Conservation (phyloP, 1,284 basidiomycete genomes). For the Lignosus rhinocerotis region DNA sequence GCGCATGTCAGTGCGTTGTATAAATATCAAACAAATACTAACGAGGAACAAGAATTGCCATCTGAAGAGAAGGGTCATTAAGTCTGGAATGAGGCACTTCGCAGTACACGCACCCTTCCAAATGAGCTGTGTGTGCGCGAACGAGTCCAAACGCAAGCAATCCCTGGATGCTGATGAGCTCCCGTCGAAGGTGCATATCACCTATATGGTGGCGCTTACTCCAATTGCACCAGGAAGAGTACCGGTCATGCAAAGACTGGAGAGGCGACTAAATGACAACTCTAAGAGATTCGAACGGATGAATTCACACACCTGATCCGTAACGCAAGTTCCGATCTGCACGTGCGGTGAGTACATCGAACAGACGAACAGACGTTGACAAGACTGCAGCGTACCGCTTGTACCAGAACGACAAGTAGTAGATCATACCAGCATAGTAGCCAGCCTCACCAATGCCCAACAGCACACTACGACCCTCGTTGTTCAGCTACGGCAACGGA, state of each 20-base stretch:
- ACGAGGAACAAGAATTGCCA: conserved; percentile 61
- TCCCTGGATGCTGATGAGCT: conserved; percentile 35
- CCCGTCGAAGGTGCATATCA: not conserved
- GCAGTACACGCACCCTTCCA: conserved; percentile 40
- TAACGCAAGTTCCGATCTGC: conserved; percentile 51
- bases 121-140: conserved; percentile 43
- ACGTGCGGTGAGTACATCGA: not conserved
- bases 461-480: conserved; percentile 29
- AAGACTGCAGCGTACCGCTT: conserved; percentile 15
- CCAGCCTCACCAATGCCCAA: conserved; percentile 53
- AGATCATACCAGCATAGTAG: conserved; percentile 58
- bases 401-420: conserved; percentile 57
- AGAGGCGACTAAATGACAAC: not conserved
- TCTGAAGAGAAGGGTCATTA: conserved; percentile 28
- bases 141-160: conserved; percentile 55
- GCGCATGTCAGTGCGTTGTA: not conserved
- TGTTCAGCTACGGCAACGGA: not conserved
- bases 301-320: conserved; percentile 43
- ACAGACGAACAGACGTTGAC: not conserved
- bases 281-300: not conserved
- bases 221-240: conserved; percentile 56
- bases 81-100: not conserved
- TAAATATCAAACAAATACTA: conserved; percentile 9
- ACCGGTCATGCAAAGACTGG: conserved; percentile 54
- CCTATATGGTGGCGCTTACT: conserved; percentile 29